A percentile compares a stretch with the other conserved stretches of the same genome.
Conservation (phyloP, 2,329 filamentous ascomycete genomes). For the Aureobasidium sp. region DNA sequence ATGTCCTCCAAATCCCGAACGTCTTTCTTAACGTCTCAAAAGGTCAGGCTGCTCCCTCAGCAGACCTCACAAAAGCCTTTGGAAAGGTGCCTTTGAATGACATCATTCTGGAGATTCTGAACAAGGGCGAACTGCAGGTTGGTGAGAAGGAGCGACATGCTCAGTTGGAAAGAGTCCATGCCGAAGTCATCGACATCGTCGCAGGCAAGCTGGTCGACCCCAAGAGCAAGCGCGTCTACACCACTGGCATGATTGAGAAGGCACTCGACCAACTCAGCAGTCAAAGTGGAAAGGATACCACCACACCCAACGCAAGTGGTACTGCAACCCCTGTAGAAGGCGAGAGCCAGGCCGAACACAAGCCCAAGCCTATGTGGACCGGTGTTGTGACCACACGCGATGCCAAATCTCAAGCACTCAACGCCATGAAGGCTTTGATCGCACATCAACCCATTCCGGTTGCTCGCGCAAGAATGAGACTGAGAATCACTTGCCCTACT, state of each 20-base stretch:
- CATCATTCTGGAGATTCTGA: slow-evolving; percentile 88
- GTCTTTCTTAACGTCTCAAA: slow-evolving; percentile 96
- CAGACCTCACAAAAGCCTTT: slow-evolving; percentile 85
- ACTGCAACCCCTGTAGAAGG: slow-evolving; percentile 20
- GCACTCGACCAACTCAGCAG: slow-evolving; percentile 80
- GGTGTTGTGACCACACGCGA: slow-evolving; percentile 80
- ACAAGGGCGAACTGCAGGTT: slow-evolving; percentile 90
- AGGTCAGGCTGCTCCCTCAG: slow-evolving; percentile 82
- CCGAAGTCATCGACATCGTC: slow-evolving; percentile 87
- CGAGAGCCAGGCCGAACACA: slow-evolving; percentile 29
- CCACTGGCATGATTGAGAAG: slow-evolving; percentile 95
- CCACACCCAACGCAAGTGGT: slow-evolving; percentile 21
- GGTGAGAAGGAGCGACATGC: slow-evolving; percentile 90
- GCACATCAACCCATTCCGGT: slow-evolving; percentile 91
- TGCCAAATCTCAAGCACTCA: slow-evolving; percentile 88
- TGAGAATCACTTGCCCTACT: slow-evolving; percentile 78
- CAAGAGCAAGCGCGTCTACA: slow-evolving; percentile 87
- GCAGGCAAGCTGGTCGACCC: slow-evolving; percentile 89
- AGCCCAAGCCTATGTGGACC: slow-evolving; percentile 64
- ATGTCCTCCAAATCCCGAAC: slow-evolving; percentile 91
- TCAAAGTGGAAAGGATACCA: slow-evolving; percentile 38
- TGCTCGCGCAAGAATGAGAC: slow-evolving; percentile 80
- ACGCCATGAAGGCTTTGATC: slow-evolving; percentile 94
- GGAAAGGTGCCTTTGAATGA: slow-evolving; percentile 64
- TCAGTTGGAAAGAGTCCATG: slow-evolving; percentile 80